Conservation (phyloP, 805 yeast genomes). For the Schizosaccharomyces osmophilus region DNA sequence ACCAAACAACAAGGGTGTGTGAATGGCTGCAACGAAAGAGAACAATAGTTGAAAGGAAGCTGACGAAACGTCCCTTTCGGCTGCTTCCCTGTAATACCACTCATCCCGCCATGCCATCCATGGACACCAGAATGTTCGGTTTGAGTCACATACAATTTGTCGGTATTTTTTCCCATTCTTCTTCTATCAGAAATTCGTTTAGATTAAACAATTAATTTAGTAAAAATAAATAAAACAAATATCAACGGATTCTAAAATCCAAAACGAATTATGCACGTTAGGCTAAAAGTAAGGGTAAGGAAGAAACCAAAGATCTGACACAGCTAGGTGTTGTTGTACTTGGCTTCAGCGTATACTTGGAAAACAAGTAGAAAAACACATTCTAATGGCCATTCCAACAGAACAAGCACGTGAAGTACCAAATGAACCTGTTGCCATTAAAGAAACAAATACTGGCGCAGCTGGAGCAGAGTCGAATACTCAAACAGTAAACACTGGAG, state of each 20-base stretch:
- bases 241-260: neutral
- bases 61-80: slow-evolving; percentile 4
- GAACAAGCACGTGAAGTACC: neutral
- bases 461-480: neutral
- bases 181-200: neutral
- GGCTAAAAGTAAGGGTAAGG: no score
- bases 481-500: neutral
- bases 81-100: slow-evolving; percentile 8
- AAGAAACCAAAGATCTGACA: no score
- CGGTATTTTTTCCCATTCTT: slow-evolving; percentile 17
- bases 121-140: slow-evolving; percentile 14
- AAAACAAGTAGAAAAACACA: neutral
- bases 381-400: neutral
- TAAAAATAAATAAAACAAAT: neutral
- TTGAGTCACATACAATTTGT: slow-evolving; percentile 15
- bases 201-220: neutral
- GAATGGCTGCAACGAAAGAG: slow-evolving; percentile 13
- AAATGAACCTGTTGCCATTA: neutral
- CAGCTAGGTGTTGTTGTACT: no score
- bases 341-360: neutral
- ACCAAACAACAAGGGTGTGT: slow-evolving; percentile 10
- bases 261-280: no score
- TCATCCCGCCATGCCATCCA: slow-evolving; percentile 11
- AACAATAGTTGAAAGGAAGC: slow-evolving; percentile 14
- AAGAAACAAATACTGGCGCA: neutral